Evolutionary conservation across 2,329 filamentous ascomycete genomes (phyloP).

Genomic region (Chaetomiaceae sp.): DNA sequence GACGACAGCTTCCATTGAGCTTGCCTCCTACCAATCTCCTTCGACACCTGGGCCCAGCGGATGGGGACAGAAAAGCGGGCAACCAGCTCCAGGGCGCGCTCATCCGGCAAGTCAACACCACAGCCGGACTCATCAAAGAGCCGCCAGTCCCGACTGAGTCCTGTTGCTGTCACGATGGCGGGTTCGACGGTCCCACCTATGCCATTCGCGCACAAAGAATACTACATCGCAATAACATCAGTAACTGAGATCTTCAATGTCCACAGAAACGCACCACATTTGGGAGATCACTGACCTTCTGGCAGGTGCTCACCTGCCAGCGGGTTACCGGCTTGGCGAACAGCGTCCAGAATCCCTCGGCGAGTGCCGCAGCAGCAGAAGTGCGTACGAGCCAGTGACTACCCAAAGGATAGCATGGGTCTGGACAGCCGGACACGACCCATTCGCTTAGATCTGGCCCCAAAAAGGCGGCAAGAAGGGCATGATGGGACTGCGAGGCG

Average conservation of each 20-base stretch:
- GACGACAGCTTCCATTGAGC: neutral
- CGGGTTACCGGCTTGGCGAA: neutral
- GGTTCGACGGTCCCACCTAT: neutral
- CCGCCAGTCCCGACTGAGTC: neutral
- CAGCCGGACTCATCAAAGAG: neutral
- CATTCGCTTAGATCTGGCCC: neutral
- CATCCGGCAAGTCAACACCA: neutral
- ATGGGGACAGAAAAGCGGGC: neutral
- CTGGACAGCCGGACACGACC: neutral
- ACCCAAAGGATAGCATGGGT: neutral
- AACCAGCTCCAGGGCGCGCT: neutral
- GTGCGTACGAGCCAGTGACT: neutral
- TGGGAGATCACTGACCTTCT: neutral
- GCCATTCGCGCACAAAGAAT: neutral
- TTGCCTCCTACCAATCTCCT: neutral
- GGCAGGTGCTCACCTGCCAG: conserved; percentile 1
- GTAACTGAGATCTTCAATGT: neutral
- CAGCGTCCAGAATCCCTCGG: neutral
- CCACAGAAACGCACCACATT: neutral
- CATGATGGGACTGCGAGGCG: neutral
- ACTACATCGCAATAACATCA: neutral
- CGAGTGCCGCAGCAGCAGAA: neutral
- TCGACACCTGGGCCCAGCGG: neutral
- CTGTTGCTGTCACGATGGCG: neutral
- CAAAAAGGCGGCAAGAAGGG: neutral